Evolutionary conservation across 2,329 filamentous ascomycete genomes (phyloP), one percentile per base, ranked within the genome.

Genomic region (Ceratocystis cacaofunesta): DNA sequence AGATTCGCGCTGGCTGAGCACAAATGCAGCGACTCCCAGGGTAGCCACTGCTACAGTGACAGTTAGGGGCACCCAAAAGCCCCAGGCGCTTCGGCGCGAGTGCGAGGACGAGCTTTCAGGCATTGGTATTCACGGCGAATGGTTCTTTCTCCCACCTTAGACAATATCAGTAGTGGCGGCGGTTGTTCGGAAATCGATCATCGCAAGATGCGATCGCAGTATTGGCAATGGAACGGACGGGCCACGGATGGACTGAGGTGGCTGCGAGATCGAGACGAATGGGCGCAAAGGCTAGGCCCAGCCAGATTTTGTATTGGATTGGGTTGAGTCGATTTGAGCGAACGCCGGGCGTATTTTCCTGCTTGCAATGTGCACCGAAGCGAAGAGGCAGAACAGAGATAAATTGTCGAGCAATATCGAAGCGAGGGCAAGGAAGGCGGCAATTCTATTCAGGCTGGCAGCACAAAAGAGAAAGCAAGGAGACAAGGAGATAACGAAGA

Each of bases 31-130:
- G 61, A 95, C 77, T 43, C 92, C 91, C 65, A 89, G 86, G 25
- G 92, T 90, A 68, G 92, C 92, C 70, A 95, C 85, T 60, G 90
- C 92, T 67, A 95, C 85, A 62, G 92, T 96, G 69, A 96, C 76
- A 69, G 86, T 87, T 66, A 97, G 81, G 68, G 92, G 92, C 68
- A 96, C 84, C 90, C 92, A 96, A 77, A 95, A 92, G 72, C 86
- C 83, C 77, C 89, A 83, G 70, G 84, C 81, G 73, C 81, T 79
- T 75, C 82, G 79, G 76, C 83, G 80, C 78, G 81, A 80, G 74
- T 81, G 79, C 71, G 83, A 83, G 7, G 60, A 58, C 19, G 57
- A 65, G 48, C 30, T 63, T 65, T 67, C 66, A 43, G 63, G 36
- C 66, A 67, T 67, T 48, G 46, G 48, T 28, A 48, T 61, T 61